These are phyloP conservation scores for Aschersonia sp. DNA, from an alignment of 2,329 filamentous ascomycete species.

Conservation along the genomic window DNA sequence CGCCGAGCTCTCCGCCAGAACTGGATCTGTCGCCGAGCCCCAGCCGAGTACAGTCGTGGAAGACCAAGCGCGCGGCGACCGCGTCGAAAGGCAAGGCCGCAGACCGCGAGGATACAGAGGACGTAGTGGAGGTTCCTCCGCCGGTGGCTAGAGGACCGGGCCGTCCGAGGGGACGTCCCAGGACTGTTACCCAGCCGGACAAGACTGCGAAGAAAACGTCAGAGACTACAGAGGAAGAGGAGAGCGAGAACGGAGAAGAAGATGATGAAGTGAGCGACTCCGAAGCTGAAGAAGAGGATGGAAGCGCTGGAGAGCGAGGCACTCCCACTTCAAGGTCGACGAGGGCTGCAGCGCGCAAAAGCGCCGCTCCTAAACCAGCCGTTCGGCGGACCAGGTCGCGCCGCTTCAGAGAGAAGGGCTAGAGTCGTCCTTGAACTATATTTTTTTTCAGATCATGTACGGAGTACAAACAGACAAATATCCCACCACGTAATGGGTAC, in stretches of 20 bases:
- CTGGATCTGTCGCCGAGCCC: constrained; percentile 23
- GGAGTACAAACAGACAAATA: no score
- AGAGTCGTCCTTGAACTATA: no score
- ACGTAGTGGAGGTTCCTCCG: constrained; percentile 25
- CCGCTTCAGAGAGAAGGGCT: not conserved
- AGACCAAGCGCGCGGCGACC: constrained; percentile 29
- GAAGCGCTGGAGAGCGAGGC: constrained; percentile 7
- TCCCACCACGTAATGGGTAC: not conserved
- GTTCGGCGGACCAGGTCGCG: constrained; percentile 4
- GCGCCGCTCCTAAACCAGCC: constrained; percentile 1
- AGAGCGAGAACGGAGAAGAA: constrained; percentile 14
- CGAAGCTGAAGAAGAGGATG: constrained; percentile 16
- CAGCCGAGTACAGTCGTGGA: constrained; percentile 18
- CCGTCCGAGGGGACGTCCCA: constrained; percentile 27
- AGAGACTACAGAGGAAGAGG: constrained; percentile 18
- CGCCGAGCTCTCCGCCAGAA: constrained; percentile 29
- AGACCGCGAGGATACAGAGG: constrained; percentile 34
- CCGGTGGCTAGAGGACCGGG: constrained; percentile 23
- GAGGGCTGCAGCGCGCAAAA: constrained; percentile 2
- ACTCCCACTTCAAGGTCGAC: constrained; percentile 22
- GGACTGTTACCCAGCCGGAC: constrained; percentile 24
- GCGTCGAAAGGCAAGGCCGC: constrained; percentile 22
- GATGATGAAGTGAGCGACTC: constrained; percentile 20
- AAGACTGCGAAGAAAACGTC: constrained; percentile 18
- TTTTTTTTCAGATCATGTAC: no score